A percentile compares a stretch with the other conserved stretches of the same genome.
Conservation (phyloP, 2,329 filamentous ascomycete species). For the Mycosphaerella sp. region DNA sequence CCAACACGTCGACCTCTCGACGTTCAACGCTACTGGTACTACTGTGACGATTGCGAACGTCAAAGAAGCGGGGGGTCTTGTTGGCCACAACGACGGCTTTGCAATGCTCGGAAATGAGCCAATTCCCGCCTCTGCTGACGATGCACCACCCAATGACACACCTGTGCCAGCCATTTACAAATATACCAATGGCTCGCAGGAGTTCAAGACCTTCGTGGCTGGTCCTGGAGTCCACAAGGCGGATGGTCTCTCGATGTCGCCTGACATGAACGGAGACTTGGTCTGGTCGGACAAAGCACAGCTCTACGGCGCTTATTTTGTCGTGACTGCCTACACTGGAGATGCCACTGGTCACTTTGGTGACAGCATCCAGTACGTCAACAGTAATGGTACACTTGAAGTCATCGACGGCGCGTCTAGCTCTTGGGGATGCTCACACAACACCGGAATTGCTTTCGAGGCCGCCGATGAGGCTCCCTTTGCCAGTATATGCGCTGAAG, state of each 20-base stretch:
- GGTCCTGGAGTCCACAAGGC: slow-evolving; percentile 48
- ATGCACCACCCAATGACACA: slow-evolving; percentile 44
- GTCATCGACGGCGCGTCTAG: slow-evolving; percentile 49
- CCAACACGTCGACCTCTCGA: slow-evolving; percentile 50
- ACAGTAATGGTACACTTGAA: slow-evolving; percentile 44
- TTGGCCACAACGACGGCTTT: slow-evolving; percentile 58
- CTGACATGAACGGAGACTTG: slow-evolving; percentile 57
- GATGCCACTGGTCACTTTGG: slow-evolving; percentile 52
- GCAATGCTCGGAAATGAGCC: slow-evolving; percentile 56
- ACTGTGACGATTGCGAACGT: slow-evolving; percentile 48
- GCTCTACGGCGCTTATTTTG: slow-evolving; percentile 57
- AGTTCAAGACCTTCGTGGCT: slow-evolving; percentile 55
- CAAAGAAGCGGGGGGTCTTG: slow-evolving; percentile 55
- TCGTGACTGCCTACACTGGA: slow-evolving; percentile 54
- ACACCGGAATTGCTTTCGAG: slow-evolving; percentile 59
- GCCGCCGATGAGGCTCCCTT: slow-evolving; percentile 54
- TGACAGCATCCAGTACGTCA: slow-evolving; percentile 50
- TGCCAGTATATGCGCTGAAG: slow-evolving; percentile 54
- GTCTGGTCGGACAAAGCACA: slow-evolving; percentile 52
- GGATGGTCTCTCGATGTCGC: slow-evolving; percentile 46
- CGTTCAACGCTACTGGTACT: slow-evolving; percentile 49
- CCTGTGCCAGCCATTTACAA: slow-evolving; percentile 55
- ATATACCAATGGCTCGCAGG: slow-evolving; percentile 49
- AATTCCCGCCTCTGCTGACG: slow-evolving; percentile 45
- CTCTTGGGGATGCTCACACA: slow-evolving; percentile 57